Conservation (phyloP, 2,329 filamentous ascomycete genomes). For the Nannizzia gypsea region DNA sequence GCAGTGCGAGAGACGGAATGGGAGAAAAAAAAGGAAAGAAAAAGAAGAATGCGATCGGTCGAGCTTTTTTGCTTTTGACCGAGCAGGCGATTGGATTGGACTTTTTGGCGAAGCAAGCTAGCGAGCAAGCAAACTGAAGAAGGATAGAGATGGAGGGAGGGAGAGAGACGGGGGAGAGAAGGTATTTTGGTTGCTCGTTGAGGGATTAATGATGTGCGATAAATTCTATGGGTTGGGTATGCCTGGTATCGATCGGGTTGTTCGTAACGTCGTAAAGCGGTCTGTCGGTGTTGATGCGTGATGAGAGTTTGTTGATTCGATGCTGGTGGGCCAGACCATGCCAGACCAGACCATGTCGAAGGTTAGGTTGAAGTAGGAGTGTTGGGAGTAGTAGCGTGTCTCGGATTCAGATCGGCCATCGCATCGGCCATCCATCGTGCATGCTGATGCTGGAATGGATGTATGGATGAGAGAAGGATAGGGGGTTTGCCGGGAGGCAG, state of each 20-base stretch:
- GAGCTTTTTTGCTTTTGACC: neutral
- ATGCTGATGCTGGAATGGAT: no score
- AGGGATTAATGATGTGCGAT: neutral
- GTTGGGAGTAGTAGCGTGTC: neutral
- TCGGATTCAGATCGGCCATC: neutral
- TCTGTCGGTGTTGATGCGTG: neutral
- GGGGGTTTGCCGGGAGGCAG: neutral
- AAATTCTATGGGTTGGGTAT: constrained; percentile 1
- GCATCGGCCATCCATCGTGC: neutral
- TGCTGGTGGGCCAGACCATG: neutral
- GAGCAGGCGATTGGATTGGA: neutral
- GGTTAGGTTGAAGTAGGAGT: neutral
- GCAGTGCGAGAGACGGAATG: neutral
- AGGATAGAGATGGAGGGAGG: no score
- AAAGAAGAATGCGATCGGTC: neutral
- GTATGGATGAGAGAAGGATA: no score
- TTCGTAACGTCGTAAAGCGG: neutral
- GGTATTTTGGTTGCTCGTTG: neutral
- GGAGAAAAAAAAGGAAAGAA: neutral
- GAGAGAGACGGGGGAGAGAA: no score
- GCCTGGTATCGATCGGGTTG: constrained; percentile 1
- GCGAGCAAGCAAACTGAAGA: no score
- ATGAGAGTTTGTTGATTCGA: neutral
- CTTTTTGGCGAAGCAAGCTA: neutral
- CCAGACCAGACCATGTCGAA: neutral